Base-by-base conservation (phyloP, 257 asterid genomes). In the Salvia splendens region DNA sequence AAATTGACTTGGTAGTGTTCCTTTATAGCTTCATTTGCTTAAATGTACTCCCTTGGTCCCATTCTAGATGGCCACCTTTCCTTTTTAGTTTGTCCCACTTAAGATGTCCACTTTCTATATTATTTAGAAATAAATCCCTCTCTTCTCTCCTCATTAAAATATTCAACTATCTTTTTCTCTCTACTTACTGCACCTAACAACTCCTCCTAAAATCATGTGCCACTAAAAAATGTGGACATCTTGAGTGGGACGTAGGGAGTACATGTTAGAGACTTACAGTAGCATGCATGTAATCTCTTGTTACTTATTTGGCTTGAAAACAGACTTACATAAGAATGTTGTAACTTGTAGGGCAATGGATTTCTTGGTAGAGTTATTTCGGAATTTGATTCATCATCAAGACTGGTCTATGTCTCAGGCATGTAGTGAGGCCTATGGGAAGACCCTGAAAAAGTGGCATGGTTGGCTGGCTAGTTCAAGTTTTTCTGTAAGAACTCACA, bases 391-490 rank as follows among this genome's bases (percentile, higher is more conserved):
- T 71, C 84, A 81, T 56, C 92, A 94, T 70, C 83, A 83, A 74
- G 97, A 91, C 74, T 90, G 96, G 96, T 42, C 95, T 5, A 86
- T 94, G 97, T 86, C 97, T 69, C 91, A 88, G 82, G 88, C 92
- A 79, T 88, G 96, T 79, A 61, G 80, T 64, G 95, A 94, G 54
- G 89, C 99, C 70, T 94, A 94, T 73, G 70, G 15, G 72, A 85
- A 85, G 81, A 94, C 97, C 14, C 82, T 91, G 80, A 88, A 91
- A 77, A 81, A 91, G 77, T 94, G 86, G 85, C 99, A 94, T 74
- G 96, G 99, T 52, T 94, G 96, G 97, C 83, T 94, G 30, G 99
- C 99, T 67, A 91, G 97, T 83, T 91, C 97, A 60, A 87, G 91
- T 79, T 94, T 91, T 75, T 54, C 88, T 89, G 99, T 94, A 75